Evolutionary conservation across 108 stramenopile genomes (phyloP).

Genomic region (Nitzschia sp.): DNA sequence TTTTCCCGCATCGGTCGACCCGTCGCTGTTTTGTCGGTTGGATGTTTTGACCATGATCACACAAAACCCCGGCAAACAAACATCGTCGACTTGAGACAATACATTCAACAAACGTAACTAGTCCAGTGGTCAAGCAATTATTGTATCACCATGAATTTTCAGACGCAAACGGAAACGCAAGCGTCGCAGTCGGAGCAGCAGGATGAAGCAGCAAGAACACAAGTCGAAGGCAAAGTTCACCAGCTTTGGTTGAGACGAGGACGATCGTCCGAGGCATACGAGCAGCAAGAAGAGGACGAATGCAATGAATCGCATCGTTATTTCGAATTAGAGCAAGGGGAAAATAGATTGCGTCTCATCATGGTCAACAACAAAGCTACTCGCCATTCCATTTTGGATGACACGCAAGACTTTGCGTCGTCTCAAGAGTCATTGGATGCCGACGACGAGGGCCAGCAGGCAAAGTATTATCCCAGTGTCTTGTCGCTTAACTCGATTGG

Average conservation of each 20-base stretch:
- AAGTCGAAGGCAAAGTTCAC: not conserved
- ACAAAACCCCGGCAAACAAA: too few relatives aligned
- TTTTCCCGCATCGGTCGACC: too few relatives aligned
- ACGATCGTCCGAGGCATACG: not conserved
- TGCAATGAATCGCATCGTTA: constrained; percentile 3
- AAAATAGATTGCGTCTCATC: constrained; percentile 33
- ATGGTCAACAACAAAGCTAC: not conserved
- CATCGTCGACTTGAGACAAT: too few relatives aligned
- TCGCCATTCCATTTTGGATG: constrained; percentile 21
- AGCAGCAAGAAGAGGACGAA: not conserved
- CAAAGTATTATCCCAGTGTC: constrained; percentile 15
- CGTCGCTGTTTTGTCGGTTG: not conserved
- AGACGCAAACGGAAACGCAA: too few relatives aligned
- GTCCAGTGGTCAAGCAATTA: too few relatives aligned
- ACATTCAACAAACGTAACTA: too few relatives aligned
- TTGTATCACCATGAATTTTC: too few relatives aligned
- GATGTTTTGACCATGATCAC: not conserved
- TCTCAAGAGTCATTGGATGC: not conserved
- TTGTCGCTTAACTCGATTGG: constrained; percentile 23
- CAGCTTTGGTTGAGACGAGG: not conserved
- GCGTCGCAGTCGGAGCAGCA: too few relatives aligned
- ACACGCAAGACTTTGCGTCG: constrained; percentile 4
- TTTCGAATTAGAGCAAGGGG: constrained; percentile 25
- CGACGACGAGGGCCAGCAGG: not conserved
- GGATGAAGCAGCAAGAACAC: too few relatives aligned